Conservation (phyloP, 192 early-diverging fungal genomes). For the Gamsiella multidivaricata region DNA sequence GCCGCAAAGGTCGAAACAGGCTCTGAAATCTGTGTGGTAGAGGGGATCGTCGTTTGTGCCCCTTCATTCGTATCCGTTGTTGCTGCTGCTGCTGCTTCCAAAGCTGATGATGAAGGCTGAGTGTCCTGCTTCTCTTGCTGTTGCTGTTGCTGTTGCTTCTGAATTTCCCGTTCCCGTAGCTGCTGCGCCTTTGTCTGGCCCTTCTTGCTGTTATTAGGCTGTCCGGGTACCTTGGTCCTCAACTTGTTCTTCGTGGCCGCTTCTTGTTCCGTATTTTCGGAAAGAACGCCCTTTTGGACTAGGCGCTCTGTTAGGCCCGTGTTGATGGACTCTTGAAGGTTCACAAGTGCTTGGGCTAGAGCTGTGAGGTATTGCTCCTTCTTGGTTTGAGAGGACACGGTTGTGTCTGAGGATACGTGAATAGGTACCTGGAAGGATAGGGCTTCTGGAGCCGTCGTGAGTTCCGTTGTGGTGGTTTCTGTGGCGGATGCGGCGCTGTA, state of each 20-base stretch:
- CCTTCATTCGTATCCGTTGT: background rate
- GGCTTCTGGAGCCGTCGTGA: background rate
- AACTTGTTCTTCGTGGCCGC: slow-evolving; percentile 26
- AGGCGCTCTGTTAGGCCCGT: slow-evolving; percentile 33
- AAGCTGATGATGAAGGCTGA: slow-evolving; percentile 1
- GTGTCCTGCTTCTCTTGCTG: background rate
- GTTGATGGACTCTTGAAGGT: slow-evolving; percentile 45
- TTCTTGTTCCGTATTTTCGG: slow-evolving; percentile 3
- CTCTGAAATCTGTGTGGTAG: background rate
- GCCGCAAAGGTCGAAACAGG: slow-evolving; percentile 1
- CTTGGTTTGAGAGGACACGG: background rate
- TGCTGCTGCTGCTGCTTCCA: background rate
- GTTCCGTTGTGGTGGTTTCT: background rate
- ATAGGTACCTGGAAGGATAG: slow-evolving; percentile 15
- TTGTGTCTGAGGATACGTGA: background rate
- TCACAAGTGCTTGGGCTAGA: slow-evolving; percentile 14
- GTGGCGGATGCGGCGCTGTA: slow-evolving; percentile 3
- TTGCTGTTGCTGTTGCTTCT: background rate
- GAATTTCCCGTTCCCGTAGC: slow-evolving; percentile 13
- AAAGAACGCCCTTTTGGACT: slow-evolving; percentile 36
- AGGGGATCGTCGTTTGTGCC: background rate
- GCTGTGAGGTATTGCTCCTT: slow-evolving; percentile 31
- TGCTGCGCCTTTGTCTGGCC: slow-evolving; percentile 47
- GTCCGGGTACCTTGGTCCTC: slow-evolving; percentile 48
- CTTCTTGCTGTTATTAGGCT: slow-evolving; percentile 48